Evolutionary conservation across 805 yeast genomes (phyloP).

Genomic region (Starmerella cellae): DNA sequence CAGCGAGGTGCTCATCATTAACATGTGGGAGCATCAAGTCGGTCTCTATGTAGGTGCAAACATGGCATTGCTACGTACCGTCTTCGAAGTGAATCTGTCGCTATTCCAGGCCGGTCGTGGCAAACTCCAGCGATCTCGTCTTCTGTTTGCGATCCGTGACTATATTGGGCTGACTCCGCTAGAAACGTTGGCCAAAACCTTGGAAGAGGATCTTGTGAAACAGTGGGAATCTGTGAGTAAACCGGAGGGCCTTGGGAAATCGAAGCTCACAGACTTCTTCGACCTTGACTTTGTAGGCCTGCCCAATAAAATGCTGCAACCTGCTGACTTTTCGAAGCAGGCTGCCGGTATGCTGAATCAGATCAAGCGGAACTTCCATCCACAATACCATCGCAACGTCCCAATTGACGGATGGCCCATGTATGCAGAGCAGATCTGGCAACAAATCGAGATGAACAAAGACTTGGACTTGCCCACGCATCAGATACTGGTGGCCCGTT

Average conservation of each 20-base stretch:
- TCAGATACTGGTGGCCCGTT: conserved; percentile 85
- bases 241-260: conserved; percentile 48
- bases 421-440: conserved; percentile 86
- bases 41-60: conserved; percentile 97
- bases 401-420: conserved; percentile 95
- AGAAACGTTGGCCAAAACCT: conserved; percentile 51
- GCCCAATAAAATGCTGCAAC: conserved; percentile 73
- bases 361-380: conserved; percentile 41
- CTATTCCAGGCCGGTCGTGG: conserved; percentile 53
- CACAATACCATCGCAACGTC: conserved; percentile 64
- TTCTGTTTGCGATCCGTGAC: conserved; percentile 81
- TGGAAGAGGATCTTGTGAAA: conserved; percentile 54
- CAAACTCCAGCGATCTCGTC: conserved; percentile 21
- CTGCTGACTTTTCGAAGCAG: conserved; percentile 51
- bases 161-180: conserved; percentile 80
- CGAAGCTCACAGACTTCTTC: conserved; percentile 59
- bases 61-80: conserved; percentile 88
- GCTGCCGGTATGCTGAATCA: conserved; percentile 51
- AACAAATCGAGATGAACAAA: conserved; percentile 80
- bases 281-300: conserved; percentile 71
- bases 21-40: conserved; percentile 94
- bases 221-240: conserved; percentile 71
- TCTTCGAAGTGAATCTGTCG: conserved; percentile 84
- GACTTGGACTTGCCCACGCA: conserved; percentile 95
- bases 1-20: conserved; percentile 77